Evolutionary conservation across 2,329 filamentous ascomycete species (phyloP).

Genomic region (Sclerotinia subarctica): DNA sequence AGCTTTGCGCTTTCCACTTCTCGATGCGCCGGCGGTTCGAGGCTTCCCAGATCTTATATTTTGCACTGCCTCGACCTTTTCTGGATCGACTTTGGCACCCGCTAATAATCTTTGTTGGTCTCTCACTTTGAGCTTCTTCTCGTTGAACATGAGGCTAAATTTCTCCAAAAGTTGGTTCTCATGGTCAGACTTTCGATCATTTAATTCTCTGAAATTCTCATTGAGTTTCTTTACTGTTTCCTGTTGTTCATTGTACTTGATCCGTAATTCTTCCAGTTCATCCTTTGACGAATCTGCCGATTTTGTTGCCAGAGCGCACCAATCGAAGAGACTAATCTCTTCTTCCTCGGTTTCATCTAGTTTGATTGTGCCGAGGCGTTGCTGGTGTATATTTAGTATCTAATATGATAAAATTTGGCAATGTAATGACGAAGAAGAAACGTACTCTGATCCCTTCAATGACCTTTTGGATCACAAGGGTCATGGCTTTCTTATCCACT

Average conservation of each 20-base stretch:
- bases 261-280: conserved; percentile 39
- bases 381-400: conserved; percentile 43
- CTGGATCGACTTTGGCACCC: conserved; percentile 32
- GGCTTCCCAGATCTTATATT: conserved; percentile 18
- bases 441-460: conserved; percentile 66
- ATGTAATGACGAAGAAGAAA: neutral
- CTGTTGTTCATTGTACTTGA: conserved; percentile 49
- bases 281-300: conserved; percentile 23
- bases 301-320: conserved; percentile 60
- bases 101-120: conserved; percentile 64
- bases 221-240: conserved; percentile 56
- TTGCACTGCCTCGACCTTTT: conserved; percentile 25
- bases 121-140: conserved; percentile 77
- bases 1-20: conserved; percentile 52
- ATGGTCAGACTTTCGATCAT: conserved; percentile 62
- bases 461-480: conserved; percentile 62
- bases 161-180: conserved; percentile 66
- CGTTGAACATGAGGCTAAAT: conserved; percentile 68
- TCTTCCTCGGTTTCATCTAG: conserved; percentile 52
- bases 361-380: conserved; percentile 65
- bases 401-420: conserved; percentile 15
- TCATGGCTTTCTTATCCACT: conserved; percentile 52
- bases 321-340: conserved; percentile 64
- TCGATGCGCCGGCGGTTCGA: conserved; percentile 38
- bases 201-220: conserved; percentile 62